Base-by-base conservation (phyloP, 2,329 filamentous ascomycete species). In the Diplodia scrobiculata region DNA sequence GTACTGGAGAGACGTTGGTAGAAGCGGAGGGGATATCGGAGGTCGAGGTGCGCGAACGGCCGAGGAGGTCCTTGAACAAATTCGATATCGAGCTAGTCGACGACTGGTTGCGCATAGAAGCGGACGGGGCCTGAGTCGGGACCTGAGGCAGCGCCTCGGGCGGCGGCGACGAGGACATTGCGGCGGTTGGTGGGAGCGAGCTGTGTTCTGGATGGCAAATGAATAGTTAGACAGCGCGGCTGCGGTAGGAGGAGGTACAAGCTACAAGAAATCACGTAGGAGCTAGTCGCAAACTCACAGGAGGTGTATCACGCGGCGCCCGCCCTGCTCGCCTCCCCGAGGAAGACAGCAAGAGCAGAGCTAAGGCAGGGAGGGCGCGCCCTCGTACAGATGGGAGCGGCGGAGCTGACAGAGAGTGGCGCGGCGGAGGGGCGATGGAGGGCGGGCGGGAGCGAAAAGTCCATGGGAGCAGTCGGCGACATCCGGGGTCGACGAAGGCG, bases 1-100 rank as follows among this genome's bases (percentile, higher is more conserved):
- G 65, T 2, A 58, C 65, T 19, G 65, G 65, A 9, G 65, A 38
- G 29, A 51, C 32, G 14, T 53, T 66, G 7, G 55, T 66, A n/a
- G 50, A 32, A 19, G 65, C 38, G 1, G 65, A 62, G 5, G 65
- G 55, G 17, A 51, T 41, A 9, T 63, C 55, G 19, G 48, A 34
- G 29, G 65, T 41, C 36, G 65, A 62, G 36, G 32, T 52, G 38
- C 52, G 54, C 13, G 47, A 34, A 36, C 65, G 50, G 50, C 65
- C 65, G 38, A 66, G 47, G 38, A 62, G 55, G 32, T 63, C 58
- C 13, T 55, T 53, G 48, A 66, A 66, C 29, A 63, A n/a, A 36
- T 66, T 66, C 29, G 64, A 66, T 38, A 66, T 59, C 29, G 54
- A 59, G 27, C 65, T 62, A 7, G 52, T 47, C 50, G 65, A 66